Base-by-base conservation (phyloP, 352 stramenopile species). In the Blastocystis sp. region DNA sequence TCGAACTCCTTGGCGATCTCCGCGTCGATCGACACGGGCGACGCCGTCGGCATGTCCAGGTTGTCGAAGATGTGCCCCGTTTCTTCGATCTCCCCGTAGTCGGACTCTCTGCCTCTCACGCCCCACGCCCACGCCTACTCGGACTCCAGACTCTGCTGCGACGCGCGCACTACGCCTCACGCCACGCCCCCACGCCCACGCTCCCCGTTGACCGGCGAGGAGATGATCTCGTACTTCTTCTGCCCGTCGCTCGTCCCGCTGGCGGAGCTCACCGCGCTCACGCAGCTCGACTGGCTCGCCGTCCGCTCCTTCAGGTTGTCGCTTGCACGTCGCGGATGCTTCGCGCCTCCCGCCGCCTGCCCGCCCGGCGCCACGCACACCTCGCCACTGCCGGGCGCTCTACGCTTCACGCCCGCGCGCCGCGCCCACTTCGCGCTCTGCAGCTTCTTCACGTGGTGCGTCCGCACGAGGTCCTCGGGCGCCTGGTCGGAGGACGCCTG, bases 31-130 rank as follows among this genome's bases (percentile, higher is more conserved):
- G 74, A 28, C 40, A 69, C 60, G 4, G 74, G 60, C 21, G 56
- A 56, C 40, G 38, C 28, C 45, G 11, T 19, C 2, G 56, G 74
- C 65, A 43, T 56, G n/a, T 84, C 74, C 53, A 84, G 2, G 23
- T 84, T 53, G 38, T 84, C 74, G 48, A 84, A 84, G 21, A 69
- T 84, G n/a, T 69, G 56, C 45, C 52, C 23, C 11, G n/a, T 28
- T 67, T 67, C 53, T 67, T 84, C 52, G 17, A 69, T 84, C 28
- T 84, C 74, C 3, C 56, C 74, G 23, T 69, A 84, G 48, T 84
- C 74, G 2, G 48, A 61, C 40, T 84, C 74, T 19, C 74, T 84
- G 45, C 23, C 17, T 43, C 23, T 81, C 28, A 64, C 34, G 9
- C 40, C 11, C 7, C 2, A 0, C n/a, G 21, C 7, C 17, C 38